phyloP scores from a whole-genome alignment of 2,329 filamentous ascomycete genomes.

The Fusarium sarcochroum region DNA sequence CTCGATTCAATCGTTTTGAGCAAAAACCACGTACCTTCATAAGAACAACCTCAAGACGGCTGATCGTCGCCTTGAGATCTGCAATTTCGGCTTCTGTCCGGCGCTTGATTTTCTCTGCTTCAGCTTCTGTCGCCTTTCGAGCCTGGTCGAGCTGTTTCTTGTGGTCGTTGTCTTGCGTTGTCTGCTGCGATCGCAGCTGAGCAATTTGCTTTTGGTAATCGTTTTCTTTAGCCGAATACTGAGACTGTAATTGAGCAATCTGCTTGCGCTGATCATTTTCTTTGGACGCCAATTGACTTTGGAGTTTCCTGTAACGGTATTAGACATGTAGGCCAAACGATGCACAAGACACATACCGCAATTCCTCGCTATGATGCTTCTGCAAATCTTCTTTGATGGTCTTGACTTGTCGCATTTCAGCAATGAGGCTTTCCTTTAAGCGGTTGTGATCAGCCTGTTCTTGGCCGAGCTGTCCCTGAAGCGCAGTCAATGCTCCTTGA shows the following conservation, averaged over 20 bases:
- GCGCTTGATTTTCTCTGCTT: conserved; percentile 63
- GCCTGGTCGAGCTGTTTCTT: conserved; percentile 61
- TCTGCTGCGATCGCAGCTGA: conserved; percentile 42
- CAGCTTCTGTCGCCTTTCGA: conserved; percentile 63
- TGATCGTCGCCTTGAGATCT: conserved; percentile 73
- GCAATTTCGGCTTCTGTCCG: conserved; percentile 72
- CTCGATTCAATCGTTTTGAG: not conserved
- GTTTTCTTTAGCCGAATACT: conserved; percentile 48
- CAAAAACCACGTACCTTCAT: conserved; percentile 63
- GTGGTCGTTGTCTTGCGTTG: conserved; percentile 51
- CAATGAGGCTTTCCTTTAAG: conserved; percentile 67
- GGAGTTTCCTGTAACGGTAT: conserved; percentile 48
- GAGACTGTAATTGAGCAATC: conserved; percentile 48
- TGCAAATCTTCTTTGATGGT: conserved; percentile 80
- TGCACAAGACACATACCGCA: conserved; percentile 60
- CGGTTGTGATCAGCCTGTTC: conserved; percentile 80
- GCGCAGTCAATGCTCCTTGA: conserved; percentile 60
- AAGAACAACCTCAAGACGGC: conserved; percentile 72
- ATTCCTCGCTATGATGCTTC: conserved; percentile 76
- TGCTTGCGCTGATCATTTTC: conserved; percentile 52
- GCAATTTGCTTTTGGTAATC: conserved; percentile 48
- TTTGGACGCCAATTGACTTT: conserved; percentile 49
- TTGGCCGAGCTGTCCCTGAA: conserved; percentile 73
- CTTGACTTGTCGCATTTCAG: conserved; percentile 63
- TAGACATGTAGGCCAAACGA: conserved; percentile 23